These are phyloP conservation scores for Alternaria sp. DNA, from an alignment of 2,329 filamentous ascomycete species.

Conservation along the genomic window DNA sequence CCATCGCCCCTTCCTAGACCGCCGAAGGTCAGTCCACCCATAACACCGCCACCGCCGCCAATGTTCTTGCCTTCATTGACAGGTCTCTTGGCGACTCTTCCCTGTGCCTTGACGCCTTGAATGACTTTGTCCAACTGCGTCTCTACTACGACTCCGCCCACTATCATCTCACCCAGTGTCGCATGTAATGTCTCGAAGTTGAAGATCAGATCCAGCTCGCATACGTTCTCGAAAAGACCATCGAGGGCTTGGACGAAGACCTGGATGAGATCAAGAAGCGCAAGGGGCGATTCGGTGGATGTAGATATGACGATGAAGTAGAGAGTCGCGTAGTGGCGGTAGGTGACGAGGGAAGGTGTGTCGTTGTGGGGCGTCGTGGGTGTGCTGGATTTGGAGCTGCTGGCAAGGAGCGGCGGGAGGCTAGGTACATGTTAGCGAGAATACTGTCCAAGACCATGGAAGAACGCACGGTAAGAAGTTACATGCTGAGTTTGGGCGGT, in stretches of 20 bases:
- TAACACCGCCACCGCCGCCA: constrained; percentile 23
- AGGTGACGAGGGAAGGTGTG: constrained; percentile 92
- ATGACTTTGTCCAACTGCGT: constrained; percentile 89
- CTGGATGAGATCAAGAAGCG: constrained; percentile 94
- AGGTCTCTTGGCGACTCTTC: constrained; percentile 77
- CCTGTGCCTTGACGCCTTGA: constrained; percentile 77
- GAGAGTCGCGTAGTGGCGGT: constrained; percentile 96
- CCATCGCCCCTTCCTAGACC: constrained; percentile 41
- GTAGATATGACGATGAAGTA: constrained; percentile 99
- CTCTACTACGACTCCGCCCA: constrained; percentile 92
- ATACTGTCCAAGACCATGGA: constrained; percentile 8
- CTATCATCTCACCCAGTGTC: constrained; percentile 89
- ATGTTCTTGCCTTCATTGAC: constrained; percentile 68
- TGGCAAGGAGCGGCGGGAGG: constrained; percentile 67
- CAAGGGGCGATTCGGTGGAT: constrained; percentile 92
- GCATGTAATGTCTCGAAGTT: constrained; percentile 98
- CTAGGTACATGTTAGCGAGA: constrained; percentile 61
- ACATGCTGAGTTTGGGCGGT: constrained; percentile 88
- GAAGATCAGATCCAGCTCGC: constrained; percentile 97
- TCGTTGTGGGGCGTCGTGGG: constrained; percentile 74
- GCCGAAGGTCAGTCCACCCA: constrained; percentile 29
- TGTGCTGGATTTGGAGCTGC: constrained; percentile 52
- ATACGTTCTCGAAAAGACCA: constrained; percentile 96
- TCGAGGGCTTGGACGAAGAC: constrained; percentile 97
- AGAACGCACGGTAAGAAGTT: constrained; percentile 81